These are phyloP conservation scores for Starmerella gropengiesseri DNA, from an alignment of 805 yeast species.

Conservation along the genomic window DNA sequence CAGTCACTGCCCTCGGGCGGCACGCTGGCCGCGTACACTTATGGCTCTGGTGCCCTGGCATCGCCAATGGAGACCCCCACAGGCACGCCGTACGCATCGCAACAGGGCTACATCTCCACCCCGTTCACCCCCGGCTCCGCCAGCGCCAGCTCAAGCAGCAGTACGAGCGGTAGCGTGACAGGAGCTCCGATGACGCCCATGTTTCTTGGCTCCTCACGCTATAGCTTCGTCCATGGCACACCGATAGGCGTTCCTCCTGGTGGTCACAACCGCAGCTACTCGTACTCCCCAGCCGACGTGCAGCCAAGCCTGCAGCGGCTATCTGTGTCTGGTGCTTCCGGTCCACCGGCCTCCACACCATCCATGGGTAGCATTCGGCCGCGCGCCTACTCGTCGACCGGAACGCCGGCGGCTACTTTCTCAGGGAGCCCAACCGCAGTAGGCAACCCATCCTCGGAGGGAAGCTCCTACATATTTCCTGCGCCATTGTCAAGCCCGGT, in stretches of 20 bases:
- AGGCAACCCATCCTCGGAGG: neutral
- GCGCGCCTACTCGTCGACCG: conserved; percentile 15
- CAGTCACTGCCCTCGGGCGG: neutral
- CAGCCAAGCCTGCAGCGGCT: conserved; percentile 8
- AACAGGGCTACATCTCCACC: conserved; percentile 1
- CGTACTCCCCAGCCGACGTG: conserved; percentile 12
- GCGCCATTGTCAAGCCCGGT: conserved; percentile 22
- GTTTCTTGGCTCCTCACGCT: conserved; percentile 1
- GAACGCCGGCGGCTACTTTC: neutral
- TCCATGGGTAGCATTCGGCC: conserved; percentile 7
- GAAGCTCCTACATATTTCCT: conserved; percentile 14
- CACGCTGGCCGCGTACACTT: neutral
- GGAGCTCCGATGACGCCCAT: neutral
- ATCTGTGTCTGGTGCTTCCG: neutral
- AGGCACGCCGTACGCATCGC: neutral
- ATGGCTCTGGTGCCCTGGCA: conserved; percentile 1
- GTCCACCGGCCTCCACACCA: conserved; percentile 2
- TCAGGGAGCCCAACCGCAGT: neutral
- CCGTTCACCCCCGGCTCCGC: conserved; percentile 1
- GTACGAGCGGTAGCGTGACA: neutral
- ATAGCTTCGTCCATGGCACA: neutral
- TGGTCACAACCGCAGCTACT: conserved; percentile 17
- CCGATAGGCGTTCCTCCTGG: too few relatives aligned
- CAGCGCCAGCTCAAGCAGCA: neutral
- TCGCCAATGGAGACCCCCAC: conserved; percentile 5